Conservation (phyloP, 805 yeast species). For the Saccharomycopsis oosterbeekiorum region DNA sequence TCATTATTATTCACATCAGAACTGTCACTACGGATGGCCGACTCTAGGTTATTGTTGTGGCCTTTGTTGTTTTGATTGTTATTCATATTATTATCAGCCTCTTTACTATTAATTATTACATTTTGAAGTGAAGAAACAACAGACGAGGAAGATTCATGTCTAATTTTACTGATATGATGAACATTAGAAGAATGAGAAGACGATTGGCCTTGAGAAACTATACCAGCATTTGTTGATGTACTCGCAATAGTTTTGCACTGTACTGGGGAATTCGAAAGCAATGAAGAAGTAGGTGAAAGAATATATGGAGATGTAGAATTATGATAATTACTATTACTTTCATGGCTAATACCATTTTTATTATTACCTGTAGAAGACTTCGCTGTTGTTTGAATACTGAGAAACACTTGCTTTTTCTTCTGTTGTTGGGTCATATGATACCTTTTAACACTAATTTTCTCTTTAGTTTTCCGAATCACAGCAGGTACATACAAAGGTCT, state of each 20-base stretch:
- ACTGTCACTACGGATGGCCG: not conserved
- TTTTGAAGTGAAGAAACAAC: not conserved
- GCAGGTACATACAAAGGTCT: conserved; percentile 55
- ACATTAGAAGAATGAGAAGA: not conserved
- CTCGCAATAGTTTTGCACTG: not conserved
- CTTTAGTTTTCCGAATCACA: conserved; percentile 31
- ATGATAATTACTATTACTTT: not conserved
- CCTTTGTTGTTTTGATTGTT: not conserved
- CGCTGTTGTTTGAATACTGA: not conserved
- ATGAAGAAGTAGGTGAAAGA: not conserved
- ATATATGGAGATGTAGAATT: not conserved
- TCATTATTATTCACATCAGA: not conserved
- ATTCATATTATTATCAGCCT: not conserved
- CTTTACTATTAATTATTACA: not conserved
- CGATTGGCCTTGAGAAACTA: not conserved
- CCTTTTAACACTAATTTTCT: conserved; percentile 11
- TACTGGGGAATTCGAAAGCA: not conserved
- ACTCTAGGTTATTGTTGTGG: not conserved
- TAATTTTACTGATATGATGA: not conserved
- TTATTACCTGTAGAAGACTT: not conserved
- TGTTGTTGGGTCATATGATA: conserved; percentile 13
- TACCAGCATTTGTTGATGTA: not conserved
- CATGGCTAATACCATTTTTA: not conserved
- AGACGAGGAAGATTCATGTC: not conserved
- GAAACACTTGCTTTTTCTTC: conserved; percentile 2